Evolutionary conservation across 1,139 yeast species (phyloP), one percentile per base, ranked within the genome.

Genomic region (Pichia sorboxylosa): DNA sequence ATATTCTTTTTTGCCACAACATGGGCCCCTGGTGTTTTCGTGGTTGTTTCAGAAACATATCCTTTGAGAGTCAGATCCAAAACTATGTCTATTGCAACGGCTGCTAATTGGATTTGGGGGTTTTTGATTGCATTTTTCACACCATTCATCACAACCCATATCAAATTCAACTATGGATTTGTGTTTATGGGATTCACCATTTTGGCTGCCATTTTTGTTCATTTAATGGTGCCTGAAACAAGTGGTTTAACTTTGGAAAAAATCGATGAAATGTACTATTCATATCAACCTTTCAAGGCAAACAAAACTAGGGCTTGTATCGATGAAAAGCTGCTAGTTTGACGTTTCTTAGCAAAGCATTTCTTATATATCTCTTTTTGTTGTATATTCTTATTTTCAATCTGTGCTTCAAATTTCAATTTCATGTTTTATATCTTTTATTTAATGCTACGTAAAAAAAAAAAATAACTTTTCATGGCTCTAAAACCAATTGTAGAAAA

Each of bases 11-110:
- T 82, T 54, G 90, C 94, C 23, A 67, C 79, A 24, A 74, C 93
- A 5, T 82, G 94, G 93, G 94, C 87, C 39, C 90, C 92, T 46
- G 75, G 79, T 52, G 78, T 77, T 27, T 83, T 75, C 69, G 78
- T 79, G 36, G 74, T 80, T 44, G 71, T 78, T 34, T 78, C 90
- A 19, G 94, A 83, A 57, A 64, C 80, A 22, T 82, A 73, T 58
- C 87, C 94, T 30, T 64, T 80, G 43, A 72, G 85, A 48, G 73
- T 80, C 41, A 70, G 90, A 59, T 73, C 87, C 20, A 77, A 78
- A 59, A 82, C 83, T 36, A 79, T 81, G 64, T 75, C 87, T 29
- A 59, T 82, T 35, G 76, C 87, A 33, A 65, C 73, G 27, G 81
- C 83, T 16, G 71, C 80, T 21, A 82, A 81, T 59, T 82, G 93